Base-by-base conservation (phyloP, 768 basidiomycete genomes). In the Paxillus rubicundulus region DNA sequence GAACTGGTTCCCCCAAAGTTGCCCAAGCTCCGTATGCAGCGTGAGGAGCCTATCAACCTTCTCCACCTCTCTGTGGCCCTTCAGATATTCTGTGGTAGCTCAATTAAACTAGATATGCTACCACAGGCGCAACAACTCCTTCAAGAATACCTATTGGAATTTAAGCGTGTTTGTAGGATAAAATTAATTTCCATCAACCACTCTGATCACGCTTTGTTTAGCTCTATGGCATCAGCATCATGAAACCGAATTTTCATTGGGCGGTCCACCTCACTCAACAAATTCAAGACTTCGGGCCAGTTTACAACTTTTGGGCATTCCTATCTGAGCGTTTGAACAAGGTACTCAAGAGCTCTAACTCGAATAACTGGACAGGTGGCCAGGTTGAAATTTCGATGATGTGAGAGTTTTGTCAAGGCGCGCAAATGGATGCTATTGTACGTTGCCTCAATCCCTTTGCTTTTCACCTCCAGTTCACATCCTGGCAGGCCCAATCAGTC, bases 221-320 rank as follows among this genome's bases (percentile, higher is more conserved):
- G 68, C 28, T 69, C 0, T 71, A 71, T 52, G 65, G 65, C 2
- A 37, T 17, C 1, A 46, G 45, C 0, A 34, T 49, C 3, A 64
- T 70, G 60, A 69, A 64, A 41, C 69, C 66, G 6, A 71, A 69
- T 18, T 62, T 65, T 40, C 70, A 71, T 45, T 70, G 57, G 57
- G 47, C 60, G n/a, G 57, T 61, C 2, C 69, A 71, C 49, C 40
- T 63, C 5, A 47, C 54, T 2, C 54, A 55, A 6, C 66, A 69
- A 42, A 55, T 71, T 7, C 45, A 28, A 0, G 61, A 61, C 17
- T 68, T 53, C 33, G 67, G 64, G 0, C 64, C 69, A 3, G 59
- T 70, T 4, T 64, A 70, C 39, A 61, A 61, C 8, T 63, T 69
- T 40, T 71, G 69, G 67, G 55, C 59, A 0, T 70, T 69, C 46